phyloP scores from a whole-genome alignment of 2,329 filamentous ascomycete species.

The Stemphylium beticola region DNA sequence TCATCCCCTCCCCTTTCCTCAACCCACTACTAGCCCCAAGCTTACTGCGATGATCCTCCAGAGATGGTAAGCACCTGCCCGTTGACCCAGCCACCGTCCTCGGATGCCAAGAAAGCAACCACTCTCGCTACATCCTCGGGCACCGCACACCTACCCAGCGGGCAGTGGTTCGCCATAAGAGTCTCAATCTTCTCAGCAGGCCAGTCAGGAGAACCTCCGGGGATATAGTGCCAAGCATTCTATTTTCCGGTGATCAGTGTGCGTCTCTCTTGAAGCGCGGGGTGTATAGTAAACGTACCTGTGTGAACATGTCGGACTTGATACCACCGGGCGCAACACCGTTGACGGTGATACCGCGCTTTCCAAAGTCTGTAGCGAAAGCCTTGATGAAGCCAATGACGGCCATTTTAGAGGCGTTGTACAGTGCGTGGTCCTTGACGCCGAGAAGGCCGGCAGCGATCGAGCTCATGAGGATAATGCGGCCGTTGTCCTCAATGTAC shows the following conservation, averaged over 20 bases:
- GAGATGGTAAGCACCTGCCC: constrained; percentile 52
- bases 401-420: constrained; percentile 74
- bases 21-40: neutral
- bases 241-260: no score
- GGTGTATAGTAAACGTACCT: constrained; percentile 26
- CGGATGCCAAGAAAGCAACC: constrained; percentile 49
- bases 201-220: constrained; percentile 57
- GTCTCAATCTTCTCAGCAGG: constrained; percentile 58
- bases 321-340: constrained; percentile 75
- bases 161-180: constrained; percentile 58
- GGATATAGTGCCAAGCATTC: constrained; percentile 63
- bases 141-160: constrained; percentile 55
- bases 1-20: neutral
- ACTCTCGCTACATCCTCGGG: constrained; percentile 55
- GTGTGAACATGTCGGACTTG: constrained; percentile 78
- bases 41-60: constrained; percentile 50
- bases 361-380: constrained; percentile 74
- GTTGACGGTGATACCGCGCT: constrained; percentile 72
- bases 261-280: no score
- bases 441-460: constrained; percentile 72
- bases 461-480: constrained; percentile 76
- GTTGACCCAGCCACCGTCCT: constrained; percentile 51
- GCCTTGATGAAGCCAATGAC: constrained; percentile 75
- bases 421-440: constrained; percentile 73
- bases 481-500: constrained; percentile 71